phyloP scores from a whole-genome alignment of 129 eudicot species.

The Lactuca sativa region DNA sequence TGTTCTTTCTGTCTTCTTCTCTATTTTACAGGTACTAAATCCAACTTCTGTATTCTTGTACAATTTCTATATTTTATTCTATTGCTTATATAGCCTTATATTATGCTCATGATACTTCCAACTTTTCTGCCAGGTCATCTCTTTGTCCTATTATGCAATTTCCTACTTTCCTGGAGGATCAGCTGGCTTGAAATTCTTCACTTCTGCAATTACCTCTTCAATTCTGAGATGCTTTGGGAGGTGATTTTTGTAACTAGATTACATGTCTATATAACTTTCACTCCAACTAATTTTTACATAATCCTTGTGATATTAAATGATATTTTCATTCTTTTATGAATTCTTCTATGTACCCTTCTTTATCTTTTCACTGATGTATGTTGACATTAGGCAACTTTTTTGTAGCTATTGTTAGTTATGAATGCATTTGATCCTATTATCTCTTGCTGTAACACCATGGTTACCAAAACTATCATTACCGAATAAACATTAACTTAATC shows the following conservation, averaged over 20 bases:
- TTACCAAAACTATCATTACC: too few species aligned
- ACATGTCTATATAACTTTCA: conserved; percentile 9
- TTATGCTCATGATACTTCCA: too few species aligned
- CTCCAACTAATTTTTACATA: conserved; percentile 3
- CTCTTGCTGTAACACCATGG: too few species aligned
- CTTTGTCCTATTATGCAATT: conserved; percentile 79
- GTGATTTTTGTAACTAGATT: conserved; percentile 34
- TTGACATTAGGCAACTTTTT: too few species aligned
- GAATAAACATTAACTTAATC: too few species aligned
- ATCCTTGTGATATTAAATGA: background rate
- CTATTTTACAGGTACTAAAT: conserved; percentile 71
- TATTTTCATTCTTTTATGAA: conserved; percentile 24
- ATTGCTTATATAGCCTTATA: too few species aligned
- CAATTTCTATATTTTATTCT: background rate
- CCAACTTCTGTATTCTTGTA: background rate
- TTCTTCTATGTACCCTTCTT: background rate
- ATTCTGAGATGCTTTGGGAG: conserved; percentile 84
- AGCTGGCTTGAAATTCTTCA: conserved; percentile 77
- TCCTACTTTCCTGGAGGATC: conserved; percentile 99
- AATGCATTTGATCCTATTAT: too few species aligned
- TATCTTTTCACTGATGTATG: background rate
- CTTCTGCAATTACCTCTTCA: conserved; percentile 71
- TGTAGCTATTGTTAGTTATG: too few species aligned
- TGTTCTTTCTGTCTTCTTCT: conserved; percentile 81
- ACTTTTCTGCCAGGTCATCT: conserved; percentile 58